Percentiles rank a stretch among this genome's conserved stretches.
Conservation (phyloP, 306 rosid species). For the Fagus crenata region DNA sequence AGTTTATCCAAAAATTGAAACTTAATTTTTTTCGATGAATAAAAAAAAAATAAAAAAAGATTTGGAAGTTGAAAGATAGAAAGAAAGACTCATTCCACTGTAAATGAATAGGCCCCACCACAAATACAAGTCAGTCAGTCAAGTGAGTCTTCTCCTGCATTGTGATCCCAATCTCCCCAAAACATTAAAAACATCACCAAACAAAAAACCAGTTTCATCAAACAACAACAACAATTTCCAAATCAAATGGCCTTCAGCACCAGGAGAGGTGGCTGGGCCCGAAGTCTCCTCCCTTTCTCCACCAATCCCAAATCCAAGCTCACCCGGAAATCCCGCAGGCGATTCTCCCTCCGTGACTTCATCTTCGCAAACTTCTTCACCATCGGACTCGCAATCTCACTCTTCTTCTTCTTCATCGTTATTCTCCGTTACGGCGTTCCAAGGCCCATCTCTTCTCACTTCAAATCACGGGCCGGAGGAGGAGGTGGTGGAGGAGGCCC, state of each 20-base stretch:
- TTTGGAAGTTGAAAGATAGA: too few species aligned
- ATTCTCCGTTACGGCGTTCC: conserved; percentile 77
- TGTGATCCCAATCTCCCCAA: neutral
- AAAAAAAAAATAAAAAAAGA: neutral
- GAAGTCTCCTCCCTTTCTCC: conserved; percentile 59
- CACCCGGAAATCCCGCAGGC: conserved; percentile 56
- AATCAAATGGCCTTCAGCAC: conserved; percentile 51
- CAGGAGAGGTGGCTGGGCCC: conserved; percentile 74
- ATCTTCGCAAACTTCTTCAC: conserved; percentile 73
- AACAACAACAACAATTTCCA: conserved; percentile 12
- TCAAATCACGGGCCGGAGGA: conserved; percentile 8
- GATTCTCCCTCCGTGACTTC: conserved; percentile 66
- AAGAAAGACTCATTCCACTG: too few species aligned
- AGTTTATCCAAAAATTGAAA: too few species aligned
- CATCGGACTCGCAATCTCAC: conserved; percentile 59
- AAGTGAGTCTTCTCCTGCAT: neutral
- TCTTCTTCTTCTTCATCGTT: conserved; percentile 63
- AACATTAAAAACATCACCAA: neutral
- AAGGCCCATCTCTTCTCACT: conserved; percentile 54
- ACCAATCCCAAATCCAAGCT: conserved; percentile 64
- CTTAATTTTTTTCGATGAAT: too few species aligned
- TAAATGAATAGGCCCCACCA: too few species aligned
- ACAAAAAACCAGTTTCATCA: too few species aligned
- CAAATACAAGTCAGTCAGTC: too few species aligned
- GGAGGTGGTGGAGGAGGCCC: too few species aligned